These are phyloP conservation scores for Tagetes patula DNA, from an alignment of 129 eudicot species.

Conservation along the genomic window DNA sequence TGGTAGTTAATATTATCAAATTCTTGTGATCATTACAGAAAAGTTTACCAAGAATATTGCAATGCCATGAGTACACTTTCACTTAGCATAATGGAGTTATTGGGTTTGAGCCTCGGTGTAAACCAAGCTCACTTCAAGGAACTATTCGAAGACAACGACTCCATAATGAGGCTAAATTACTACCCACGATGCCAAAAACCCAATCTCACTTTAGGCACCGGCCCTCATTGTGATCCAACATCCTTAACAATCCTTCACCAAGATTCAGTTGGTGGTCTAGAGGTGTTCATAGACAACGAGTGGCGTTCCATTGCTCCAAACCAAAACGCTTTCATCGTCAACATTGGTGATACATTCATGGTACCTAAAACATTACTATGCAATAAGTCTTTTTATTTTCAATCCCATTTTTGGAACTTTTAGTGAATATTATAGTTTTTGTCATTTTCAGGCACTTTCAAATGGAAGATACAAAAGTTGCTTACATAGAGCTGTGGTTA, in stretches of 20 bases:
- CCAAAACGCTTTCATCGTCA: constrained; percentile 50
- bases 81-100: constrained; percentile 64
- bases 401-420: constrained; percentile 2
- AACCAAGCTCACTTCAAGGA: constrained; percentile 45
- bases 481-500: constrained; percentile 74
- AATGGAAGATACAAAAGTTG: constrained; percentile 69
- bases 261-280: constrained; percentile 65
- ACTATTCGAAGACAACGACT: constrained; percentile 49
- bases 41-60: constrained; percentile 57
- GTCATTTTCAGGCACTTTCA: constrained; percentile 56
- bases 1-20: background rate
- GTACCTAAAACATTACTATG: constrained; percentile 27
- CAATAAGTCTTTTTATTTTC: background rate
- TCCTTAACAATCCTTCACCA: constrained; percentile 72
- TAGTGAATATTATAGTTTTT: background rate
- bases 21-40: constrained; percentile 34
- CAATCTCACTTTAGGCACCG: constrained; percentile 66
- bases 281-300: constrained; percentile 60
- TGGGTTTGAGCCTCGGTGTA: constrained; percentile 66
- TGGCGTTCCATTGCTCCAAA: constrained; percentile 60
- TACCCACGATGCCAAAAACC: constrained; percentile 71
- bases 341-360: constrained; percentile 76
- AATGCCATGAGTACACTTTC: constrained; percentile 63
- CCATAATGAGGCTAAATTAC: constrained; percentile 68
- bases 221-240: constrained; percentile 77